A percentile compares a stretch with the other conserved stretches of the same genome.
These are phyloP conservation scores for Oryza longistaminata DNA, from an alignment of 176 grass and related monocot species.

Conservation along the genomic window DNA sequence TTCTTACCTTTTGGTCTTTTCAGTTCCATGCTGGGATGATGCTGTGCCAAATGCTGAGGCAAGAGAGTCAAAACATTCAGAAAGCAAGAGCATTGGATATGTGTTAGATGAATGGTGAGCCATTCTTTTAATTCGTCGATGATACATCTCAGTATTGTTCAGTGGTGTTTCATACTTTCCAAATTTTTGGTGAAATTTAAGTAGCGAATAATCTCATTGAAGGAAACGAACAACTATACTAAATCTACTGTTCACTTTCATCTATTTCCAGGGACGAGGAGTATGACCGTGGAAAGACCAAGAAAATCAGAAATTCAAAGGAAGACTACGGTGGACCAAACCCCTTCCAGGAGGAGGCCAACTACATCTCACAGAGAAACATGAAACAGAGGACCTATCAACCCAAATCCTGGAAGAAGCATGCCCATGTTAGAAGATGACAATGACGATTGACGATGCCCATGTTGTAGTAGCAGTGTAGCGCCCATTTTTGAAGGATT, in stretches of 20 bases:
- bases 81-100: conserved; percentile 64
- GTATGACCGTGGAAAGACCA: conserved; percentile 76
- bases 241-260: not conserved
- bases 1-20: not conserved
- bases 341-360: conserved; percentile 74
- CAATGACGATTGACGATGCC: not conserved
- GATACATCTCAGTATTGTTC: not conserved
- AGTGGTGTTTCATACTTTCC: not conserved
- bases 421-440: conserved; percentile 27
- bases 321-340: conserved; percentile 54
- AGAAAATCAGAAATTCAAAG: conserved; percentile 67
- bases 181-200: not conserved
- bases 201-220: not conserved
- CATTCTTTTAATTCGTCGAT: not conserved
- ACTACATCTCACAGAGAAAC: conserved; percentile 36
- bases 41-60: conserved; percentile 34
- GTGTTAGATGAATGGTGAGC: conserved; percentile 87
- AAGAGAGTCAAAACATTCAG: not conserved
- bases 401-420: conserved; percentile 48
- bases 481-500: conserved; percentile 6
- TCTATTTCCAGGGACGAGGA: conserved; percentile 71
- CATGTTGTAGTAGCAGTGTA: conserved; percentile 31
- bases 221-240: not conserved
- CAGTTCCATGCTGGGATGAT: conserved; percentile 86
- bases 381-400: conserved; percentile 48